A percentile compares a stretch with the other conserved stretches of the same genome.
These are phyloP conservation scores for Pinus tabuliformis DNA, from an alignment of 75 land plant species.

Conservation along the genomic window DNA sequence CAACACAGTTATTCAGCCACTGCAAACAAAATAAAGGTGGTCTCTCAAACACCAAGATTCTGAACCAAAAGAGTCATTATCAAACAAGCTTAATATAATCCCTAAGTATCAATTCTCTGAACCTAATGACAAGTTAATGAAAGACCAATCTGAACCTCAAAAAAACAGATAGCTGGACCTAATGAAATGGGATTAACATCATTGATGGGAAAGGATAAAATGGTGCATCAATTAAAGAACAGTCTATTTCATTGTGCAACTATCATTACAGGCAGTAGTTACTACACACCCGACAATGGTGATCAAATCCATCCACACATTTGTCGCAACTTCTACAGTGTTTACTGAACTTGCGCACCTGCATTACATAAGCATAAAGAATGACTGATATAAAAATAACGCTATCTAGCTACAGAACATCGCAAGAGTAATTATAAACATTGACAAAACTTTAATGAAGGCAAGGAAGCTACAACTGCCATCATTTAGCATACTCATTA, in stretches of 20 bases:
- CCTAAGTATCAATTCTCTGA: not conserved
- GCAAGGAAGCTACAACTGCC: not conserved
- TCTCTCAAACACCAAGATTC: not conserved
- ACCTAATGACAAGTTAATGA: not conserved
- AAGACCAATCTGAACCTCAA: not conserved
- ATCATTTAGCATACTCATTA: not conserved
- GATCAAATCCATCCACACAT: slow-evolving; percentile 99
- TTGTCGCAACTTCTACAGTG: slow-evolving; percentile 98
- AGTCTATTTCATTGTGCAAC: not conserved
- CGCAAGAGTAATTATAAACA: not conserved
- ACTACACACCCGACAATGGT: slow-evolving; percentile 86
- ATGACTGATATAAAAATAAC: not conserved
- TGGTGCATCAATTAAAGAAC: not conserved
- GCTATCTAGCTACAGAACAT: not conserved
- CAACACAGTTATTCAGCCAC: slow-evolving; percentile 98
- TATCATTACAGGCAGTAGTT: slow-evolving; percentile 3
- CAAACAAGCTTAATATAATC: not conserved
- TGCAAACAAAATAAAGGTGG: slow-evolving; percentile 24
- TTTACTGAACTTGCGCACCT: slow-evolving; percentile 96
- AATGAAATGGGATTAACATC: not conserved
- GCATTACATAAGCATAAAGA: slow-evolving; percentile 10
- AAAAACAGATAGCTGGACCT: not conserved
- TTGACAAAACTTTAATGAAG: not conserved
- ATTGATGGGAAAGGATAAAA: not conserved
- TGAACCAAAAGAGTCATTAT: not conserved